Evolutionary conservation across 2,329 filamentous ascomycete genomes (phyloP), one percentile per base, ranked within the genome.

Genomic region (Fusarium equiseti): DNA sequence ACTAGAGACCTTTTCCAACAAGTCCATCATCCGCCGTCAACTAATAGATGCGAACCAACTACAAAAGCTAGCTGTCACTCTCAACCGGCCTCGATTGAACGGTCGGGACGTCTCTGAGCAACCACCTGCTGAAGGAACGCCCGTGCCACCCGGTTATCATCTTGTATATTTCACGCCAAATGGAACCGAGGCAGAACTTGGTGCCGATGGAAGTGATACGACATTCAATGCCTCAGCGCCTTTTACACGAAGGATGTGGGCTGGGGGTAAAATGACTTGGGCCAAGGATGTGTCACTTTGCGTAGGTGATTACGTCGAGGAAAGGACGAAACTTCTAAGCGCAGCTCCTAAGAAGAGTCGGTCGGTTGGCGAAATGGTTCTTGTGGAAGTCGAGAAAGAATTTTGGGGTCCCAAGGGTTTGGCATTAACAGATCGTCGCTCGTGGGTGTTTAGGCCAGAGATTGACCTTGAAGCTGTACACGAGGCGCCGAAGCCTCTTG

Each of bases 191-290:
- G 66, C 75, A 1, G 82, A 87, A 9, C 82, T 91, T 1, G 89
- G 88, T 0, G 66, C 76, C 0, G 89, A 92, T 75, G 90, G 90
- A 16, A 89, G 87, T 0, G 89, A 91, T 77, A 79, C 75, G 2
- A 85, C 85, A 0, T 91, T 88, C 75, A 91, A 90, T 70, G 85
- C 89, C 0, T 83, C 87, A 0, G 66, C 79, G 5, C 89, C 89
- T 0, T 91, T 90, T 61, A 89, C 88, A 3, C 79, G 89, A 31
- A 83, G 89, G 15, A 91, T 91, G 89, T 91, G 90, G 90, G 89
- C 89, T 0, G 89, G 89, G 3, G 90, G 90, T 1, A 81, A 83
- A 59, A 87, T 91, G 78, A 75, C 77, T 16, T 90, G 88, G 87
- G 55, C 7, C 59, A 42, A 15, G 29, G 72, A 22, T 22, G 59